A percentile compares a stretch with the other conserved stretches of the same genome.
phyloP scores from a whole-genome alignment of 768 basidiomycete species.

The Basidioascus undulatus region DNA sequence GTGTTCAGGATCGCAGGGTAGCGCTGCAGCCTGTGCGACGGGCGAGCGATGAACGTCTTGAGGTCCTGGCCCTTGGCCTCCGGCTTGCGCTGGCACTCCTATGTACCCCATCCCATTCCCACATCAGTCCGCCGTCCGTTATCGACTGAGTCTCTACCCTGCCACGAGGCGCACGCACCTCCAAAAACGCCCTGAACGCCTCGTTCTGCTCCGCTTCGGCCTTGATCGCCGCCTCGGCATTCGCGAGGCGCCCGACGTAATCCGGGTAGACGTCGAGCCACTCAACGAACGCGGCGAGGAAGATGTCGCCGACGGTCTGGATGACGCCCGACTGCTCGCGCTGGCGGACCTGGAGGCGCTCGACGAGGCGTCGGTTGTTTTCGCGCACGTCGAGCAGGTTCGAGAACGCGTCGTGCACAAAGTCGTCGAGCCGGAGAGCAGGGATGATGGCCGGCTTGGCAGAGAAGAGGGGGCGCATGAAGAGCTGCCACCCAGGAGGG shows the following conservation, averaged over 20 bases:
- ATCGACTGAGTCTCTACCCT: neutral
- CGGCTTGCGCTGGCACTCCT: constrained; percentile 30
- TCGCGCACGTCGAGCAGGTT: constrained; percentile 72
- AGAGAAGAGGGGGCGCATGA: constrained; percentile 43
- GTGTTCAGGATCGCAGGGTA: constrained; percentile 69
- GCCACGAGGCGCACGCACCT: constrained; percentile 28
- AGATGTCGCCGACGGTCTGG: constrained; percentile 64
- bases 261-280: constrained; percentile 66
- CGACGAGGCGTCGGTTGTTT: constrained; percentile 53
- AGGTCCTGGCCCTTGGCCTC: constrained; percentile 40
- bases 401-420: constrained; percentile 71
- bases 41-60: constrained; percentile 53
- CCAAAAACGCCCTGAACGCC: constrained; percentile 60
- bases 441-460: constrained; percentile 54
- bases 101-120: constrained; percentile 11
- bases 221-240: constrained; percentile 65
- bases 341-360: constrained; percentile 65
- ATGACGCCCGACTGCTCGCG: constrained; percentile 66
- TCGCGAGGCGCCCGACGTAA: constrained; percentile 30
- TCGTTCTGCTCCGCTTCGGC: constrained; percentile 63
- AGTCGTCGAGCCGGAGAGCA: constrained; percentile 37
- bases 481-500: constrained; percentile 27
- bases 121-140: neutral
- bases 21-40: constrained; percentile 57
- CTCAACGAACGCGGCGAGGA: constrained; percentile 61